phyloP scores from a whole-genome alignment of 495 filamentous ascomycete species.

The Aspergillus saccharolyticus region DNA sequence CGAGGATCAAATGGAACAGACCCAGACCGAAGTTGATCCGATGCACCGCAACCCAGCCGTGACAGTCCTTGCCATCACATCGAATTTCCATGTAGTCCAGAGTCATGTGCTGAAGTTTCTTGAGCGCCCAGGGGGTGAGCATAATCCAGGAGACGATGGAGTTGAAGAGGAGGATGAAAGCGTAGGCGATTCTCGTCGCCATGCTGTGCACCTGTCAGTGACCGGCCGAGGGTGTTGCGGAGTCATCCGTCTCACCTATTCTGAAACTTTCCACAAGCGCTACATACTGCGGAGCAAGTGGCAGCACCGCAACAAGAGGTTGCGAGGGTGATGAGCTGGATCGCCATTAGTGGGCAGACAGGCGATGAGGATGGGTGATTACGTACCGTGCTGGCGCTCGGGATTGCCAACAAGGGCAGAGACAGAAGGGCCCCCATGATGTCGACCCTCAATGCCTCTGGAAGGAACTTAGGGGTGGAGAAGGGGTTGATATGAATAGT shows the following conservation, averaged over 20 bases:
- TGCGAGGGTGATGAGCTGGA: constrained; percentile 66
- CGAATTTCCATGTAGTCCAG: constrained; percentile 92
- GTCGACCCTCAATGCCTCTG: neutral
- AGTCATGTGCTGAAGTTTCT: constrained; percentile 85
- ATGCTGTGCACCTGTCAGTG: constrained; percentile 56
- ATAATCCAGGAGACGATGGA: constrained; percentile 97
- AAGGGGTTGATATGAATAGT: neutral
- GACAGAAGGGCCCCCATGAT: constrained; percentile 85
- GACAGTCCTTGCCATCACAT: constrained; percentile 85
- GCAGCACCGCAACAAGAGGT: constrained; percentile 93
- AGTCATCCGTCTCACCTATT: constrained; percentile 67
- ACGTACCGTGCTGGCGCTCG: constrained; percentile 79
- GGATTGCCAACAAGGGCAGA: constrained; percentile 80
- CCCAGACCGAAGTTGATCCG: constrained; percentile 96
- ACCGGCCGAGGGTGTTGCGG: no score
- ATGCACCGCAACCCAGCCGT: constrained; percentile 94
- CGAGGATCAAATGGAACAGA: constrained; percentile 84
- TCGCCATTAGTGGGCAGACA: constrained; percentile 20
- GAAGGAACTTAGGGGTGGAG: neutral
- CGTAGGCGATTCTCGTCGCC: constrained; percentile 95
- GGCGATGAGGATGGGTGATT: neutral
- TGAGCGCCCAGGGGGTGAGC: constrained; percentile 98
- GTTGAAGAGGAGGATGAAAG: constrained; percentile 91
- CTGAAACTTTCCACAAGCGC: constrained; percentile 90
- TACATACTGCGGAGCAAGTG: constrained; percentile 90